A percentile compares a stretch with the other conserved stretches of the same genome.
These are phyloP conservation scores for Litsea cubeba DNA, from an alignment of 164 flowering plant genomes.

Conservation along the genomic window DNA sequence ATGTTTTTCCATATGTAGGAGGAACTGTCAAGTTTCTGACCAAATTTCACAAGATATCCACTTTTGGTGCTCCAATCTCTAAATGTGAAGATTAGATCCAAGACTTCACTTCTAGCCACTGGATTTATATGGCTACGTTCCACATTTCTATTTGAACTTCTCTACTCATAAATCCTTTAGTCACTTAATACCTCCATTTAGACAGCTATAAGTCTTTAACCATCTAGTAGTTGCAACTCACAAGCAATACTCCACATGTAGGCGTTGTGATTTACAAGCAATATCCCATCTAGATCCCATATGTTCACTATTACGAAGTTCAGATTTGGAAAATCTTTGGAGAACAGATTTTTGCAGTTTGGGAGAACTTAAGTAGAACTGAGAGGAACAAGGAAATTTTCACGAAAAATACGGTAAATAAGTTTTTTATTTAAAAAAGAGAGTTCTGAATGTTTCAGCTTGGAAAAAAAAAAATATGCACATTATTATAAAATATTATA, in stretches of 20 bases:
- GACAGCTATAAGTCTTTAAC: not conserved
- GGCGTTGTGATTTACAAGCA: not conserved
- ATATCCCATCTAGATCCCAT: not conserved
- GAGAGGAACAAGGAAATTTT: not conserved
- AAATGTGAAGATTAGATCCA: too few relatives aligned
- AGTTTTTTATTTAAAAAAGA: too few relatives aligned
- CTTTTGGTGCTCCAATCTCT: too few relatives aligned
- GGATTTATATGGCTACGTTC: not conserved
- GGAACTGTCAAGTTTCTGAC: too few relatives aligned
- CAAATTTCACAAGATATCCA: too few relatives aligned
- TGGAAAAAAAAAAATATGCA: too few relatives aligned
- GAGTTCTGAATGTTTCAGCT: not conserved
- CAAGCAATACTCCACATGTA: not conserved
- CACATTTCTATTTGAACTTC: too few relatives aligned
- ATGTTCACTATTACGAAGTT: too few relatives aligned
- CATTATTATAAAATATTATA: too few relatives aligned
- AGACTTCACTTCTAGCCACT: not conserved
- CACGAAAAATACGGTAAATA: not conserved
- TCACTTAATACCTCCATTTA: not conserved
- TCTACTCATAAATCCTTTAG: not conserved
- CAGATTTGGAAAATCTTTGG: not conserved
- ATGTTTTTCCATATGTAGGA: too few relatives aligned
- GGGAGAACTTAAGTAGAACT: not conserved
- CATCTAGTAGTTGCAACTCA: not conserved
- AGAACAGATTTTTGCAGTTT: not conserved